phyloP scores from a whole-genome alignment of 23 red algal species.

The Gracilariopsis chorda region DNA sequence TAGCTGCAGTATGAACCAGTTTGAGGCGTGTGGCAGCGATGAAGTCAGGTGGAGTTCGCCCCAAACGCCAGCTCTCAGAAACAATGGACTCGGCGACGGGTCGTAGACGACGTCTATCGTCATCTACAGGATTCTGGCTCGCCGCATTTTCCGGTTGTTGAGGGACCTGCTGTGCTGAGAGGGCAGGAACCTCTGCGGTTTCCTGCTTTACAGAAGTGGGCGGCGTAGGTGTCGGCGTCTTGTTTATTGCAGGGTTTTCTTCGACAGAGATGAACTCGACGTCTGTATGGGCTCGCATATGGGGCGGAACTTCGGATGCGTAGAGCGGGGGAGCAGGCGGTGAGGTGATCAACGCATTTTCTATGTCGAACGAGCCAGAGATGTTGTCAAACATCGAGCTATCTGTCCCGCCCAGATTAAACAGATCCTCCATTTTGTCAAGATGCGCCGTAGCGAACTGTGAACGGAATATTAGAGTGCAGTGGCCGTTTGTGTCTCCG shows the following conservation, averaged over 20 bases:
- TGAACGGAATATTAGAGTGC: too few relatives aligned
- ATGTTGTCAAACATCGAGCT: slow-evolving; percentile 1
- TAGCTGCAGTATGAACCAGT: background rate
- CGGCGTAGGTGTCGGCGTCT: background rate
- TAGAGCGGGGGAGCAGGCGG: background rate
- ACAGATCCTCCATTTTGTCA: slow-evolving; percentile 2
- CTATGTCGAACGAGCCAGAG: background rate
- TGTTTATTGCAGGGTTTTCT: background rate
- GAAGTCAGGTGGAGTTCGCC: background rate
- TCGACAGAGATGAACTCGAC: background rate
- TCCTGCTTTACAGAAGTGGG: background rate
- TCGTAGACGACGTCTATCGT: background rate
- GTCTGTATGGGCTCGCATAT: background rate
- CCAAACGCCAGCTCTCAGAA: background rate
- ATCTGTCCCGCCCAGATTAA: slow-evolving; percentile 13
- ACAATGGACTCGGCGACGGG: background rate
- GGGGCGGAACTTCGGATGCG: background rate
- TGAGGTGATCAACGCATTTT: background rate
- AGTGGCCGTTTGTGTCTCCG: too few relatives aligned
- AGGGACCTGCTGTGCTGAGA: background rate
- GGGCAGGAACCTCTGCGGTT: background rate
- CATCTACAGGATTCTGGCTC: background rate
- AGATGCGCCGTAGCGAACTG: slow-evolving; percentile 28
- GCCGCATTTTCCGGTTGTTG: background rate
- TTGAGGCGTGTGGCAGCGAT: background rate